These are phyloP conservation scores for Colletotrichum coccodes DNA, from an alignment of 2,329 filamentous ascomycete genomes.

Conservation along the genomic window DNA sequence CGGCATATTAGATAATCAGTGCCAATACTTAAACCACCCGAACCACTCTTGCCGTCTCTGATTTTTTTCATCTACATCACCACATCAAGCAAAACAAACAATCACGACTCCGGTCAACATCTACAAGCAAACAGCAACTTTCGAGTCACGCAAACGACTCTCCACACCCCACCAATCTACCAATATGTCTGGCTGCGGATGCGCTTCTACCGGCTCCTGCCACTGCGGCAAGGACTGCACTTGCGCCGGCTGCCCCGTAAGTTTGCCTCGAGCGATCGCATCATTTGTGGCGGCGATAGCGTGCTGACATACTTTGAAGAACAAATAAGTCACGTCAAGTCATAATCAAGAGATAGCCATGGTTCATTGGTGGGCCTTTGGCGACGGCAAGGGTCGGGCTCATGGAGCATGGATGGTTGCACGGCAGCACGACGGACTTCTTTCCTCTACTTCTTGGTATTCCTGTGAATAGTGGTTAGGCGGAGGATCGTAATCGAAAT, in stretches of 20 bases:
- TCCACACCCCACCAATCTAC: constrained; percentile 27
- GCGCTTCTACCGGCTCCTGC: constrained; percentile 52
- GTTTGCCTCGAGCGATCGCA: constrained; percentile 34
- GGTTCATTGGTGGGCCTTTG: background rate
- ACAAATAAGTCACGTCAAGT: constrained; percentile 25
- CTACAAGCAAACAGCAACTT: background rate
- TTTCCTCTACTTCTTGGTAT: background rate
- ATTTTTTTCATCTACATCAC: background rate
- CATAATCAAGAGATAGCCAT: background rate
- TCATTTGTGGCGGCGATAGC: background rate
- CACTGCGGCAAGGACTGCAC: constrained; percentile 54
- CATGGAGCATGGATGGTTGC: background rate
- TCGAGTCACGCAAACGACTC: background rate
- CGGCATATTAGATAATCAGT: constrained; percentile 25
- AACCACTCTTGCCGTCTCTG: background rate
- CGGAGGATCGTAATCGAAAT: background rate
- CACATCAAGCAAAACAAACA: constrained; percentile 6
- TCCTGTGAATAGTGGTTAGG: background rate
- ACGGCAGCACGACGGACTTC: background rate
- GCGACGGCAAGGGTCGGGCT: background rate
- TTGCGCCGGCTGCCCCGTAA: constrained; percentile 55
- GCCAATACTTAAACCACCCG: constrained; percentile 14
- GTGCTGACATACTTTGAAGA: background rate
- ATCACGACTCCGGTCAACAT: background rate
- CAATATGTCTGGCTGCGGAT: constrained; percentile 56